Conservation (phyloP, 1,284 basidiomycete species). For the Sanguinoderma infundibulare region DNA sequence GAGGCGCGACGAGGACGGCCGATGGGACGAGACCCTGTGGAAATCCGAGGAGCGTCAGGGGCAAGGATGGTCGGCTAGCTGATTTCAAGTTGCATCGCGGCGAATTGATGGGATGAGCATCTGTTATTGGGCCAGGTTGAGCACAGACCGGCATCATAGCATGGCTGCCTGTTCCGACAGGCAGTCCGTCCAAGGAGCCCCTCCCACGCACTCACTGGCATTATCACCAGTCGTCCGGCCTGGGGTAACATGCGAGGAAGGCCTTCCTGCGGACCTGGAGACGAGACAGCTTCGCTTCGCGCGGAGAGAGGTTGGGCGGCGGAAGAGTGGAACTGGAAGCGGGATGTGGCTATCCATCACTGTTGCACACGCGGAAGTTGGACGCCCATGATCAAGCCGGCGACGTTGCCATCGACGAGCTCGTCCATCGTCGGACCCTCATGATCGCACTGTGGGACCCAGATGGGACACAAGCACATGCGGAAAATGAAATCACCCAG, state of each 20-base stretch:
- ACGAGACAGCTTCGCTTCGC: background rate
- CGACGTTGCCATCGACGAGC: no score
- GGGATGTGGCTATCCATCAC: background rate
- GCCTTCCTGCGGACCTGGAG: background rate
- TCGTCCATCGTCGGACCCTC: no score
- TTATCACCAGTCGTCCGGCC: background rate
- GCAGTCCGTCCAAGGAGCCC: background rate
- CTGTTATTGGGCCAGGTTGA: constrained; percentile 18
- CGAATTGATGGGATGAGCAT: constrained; percentile 8
- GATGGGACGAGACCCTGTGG: background rate
- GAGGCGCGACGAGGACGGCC: constrained; percentile 18
- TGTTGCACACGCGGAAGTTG: no score
- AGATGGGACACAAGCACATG: no score
- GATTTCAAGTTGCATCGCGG: constrained; percentile 11
- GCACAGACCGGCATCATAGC: constrained; percentile 10
- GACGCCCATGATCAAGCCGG: background rate
- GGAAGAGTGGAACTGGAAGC: background rate
- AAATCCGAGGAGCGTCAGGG: constrained; percentile 12
- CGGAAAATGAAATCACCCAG: no score
- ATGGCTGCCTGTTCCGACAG: constrained; percentile 11
- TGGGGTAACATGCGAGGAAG: background rate
- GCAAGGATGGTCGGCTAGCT: constrained; percentile 14
- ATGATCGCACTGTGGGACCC: no score
- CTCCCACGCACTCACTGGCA: background rate
- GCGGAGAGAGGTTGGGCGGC: background rate